Conservation (phyloP, 441 rosid species). For the Mallotus japonicus region DNA sequence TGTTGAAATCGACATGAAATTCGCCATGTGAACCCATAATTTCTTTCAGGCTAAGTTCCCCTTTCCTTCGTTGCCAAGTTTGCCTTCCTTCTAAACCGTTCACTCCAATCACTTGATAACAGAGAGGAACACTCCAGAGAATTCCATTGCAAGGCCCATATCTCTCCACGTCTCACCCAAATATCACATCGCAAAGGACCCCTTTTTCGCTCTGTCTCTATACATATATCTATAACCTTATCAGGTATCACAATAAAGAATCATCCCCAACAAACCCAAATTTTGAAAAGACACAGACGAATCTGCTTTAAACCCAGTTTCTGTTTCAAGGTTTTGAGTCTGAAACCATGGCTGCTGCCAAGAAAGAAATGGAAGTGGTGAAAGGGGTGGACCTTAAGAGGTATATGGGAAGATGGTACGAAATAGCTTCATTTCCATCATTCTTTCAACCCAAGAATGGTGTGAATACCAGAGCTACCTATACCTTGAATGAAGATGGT, state of each 20-base stretch:
- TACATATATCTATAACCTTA: not conserved
- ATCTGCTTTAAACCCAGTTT: too few relatives aligned
- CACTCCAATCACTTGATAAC: not conserved
- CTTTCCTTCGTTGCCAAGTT: conserved; percentile 5
- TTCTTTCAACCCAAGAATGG: conserved; percentile 72
- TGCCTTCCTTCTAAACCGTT: not conserved
- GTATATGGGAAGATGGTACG: conserved; percentile 98
- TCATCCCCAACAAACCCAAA: not conserved
- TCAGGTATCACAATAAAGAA: not conserved
- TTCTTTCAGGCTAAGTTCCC: not conserved
- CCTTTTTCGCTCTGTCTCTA: too few relatives aligned
- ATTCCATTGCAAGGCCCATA: conserved; percentile 17
- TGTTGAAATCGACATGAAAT: too few relatives aligned
- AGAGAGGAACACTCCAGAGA: not conserved
- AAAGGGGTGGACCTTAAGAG: conserved; percentile 57
- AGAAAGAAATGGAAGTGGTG: conserved; percentile 75
- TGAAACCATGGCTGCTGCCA: conserved; percentile 17
- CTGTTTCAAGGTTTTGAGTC: too few relatives aligned
- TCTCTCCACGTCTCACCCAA: conserved; percentile 26
- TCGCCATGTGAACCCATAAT: too few relatives aligned
- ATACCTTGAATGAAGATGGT: conserved; percentile 66
- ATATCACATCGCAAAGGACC: not conserved
- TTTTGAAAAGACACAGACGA: too few relatives aligned
- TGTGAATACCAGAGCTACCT: conserved; percentile 75
- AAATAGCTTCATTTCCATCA: conserved; percentile 89